Evolutionary conservation across 352 stramenopile species (phyloP), one percentile per base, ranked within the genome.

Genomic region (Bremia lactucae): DNA sequence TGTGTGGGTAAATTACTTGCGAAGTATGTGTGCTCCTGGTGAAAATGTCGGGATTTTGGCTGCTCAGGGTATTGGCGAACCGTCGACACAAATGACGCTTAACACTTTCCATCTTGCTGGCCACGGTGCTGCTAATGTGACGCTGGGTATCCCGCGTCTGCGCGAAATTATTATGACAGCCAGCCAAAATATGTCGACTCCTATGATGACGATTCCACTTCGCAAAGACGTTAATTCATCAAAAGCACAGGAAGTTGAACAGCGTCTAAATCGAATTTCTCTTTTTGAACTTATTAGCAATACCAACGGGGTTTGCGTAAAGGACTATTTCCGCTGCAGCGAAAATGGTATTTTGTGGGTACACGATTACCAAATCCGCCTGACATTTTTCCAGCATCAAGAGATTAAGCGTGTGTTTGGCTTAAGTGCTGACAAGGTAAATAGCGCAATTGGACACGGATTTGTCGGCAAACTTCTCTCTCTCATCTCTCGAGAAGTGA

Each of bases 31-130:
- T 25, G 83, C 87, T 49, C 96, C 97, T 19, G 97, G 97, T 34
- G 96, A 99, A 65, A 95, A 96, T 29, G 97, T 99, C 4, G 97
- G 97, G 45, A 89, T 95, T 23, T 93, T 99, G 44, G 96, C 95
- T 39, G 97, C 95, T 21, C 96, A 99, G 74, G 97, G 85, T 53
- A 93, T 99, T 58, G 96, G 97, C 29, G 97, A 99, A 62, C 97
- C 97, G n/a, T 98, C 95, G 22, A 99, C 97, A 5, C 97, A 99
- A 68, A 99, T 99, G 97, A 99, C 97, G 42, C 80, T 99, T 7
- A 99, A 99, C 75, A 99, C 97, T 23, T 99, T 99, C 74, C 97
- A 99, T 62, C 82, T 99, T 64, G 97, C 97, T 36, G 97, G 97
- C 33, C 89, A 97, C 59, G 96, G 96, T 60, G 96, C 95, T 25